phyloP scores from a whole-genome alignment of 225 moss, liverwort and hornwort species.

The Polytrichum commune region DNA sequence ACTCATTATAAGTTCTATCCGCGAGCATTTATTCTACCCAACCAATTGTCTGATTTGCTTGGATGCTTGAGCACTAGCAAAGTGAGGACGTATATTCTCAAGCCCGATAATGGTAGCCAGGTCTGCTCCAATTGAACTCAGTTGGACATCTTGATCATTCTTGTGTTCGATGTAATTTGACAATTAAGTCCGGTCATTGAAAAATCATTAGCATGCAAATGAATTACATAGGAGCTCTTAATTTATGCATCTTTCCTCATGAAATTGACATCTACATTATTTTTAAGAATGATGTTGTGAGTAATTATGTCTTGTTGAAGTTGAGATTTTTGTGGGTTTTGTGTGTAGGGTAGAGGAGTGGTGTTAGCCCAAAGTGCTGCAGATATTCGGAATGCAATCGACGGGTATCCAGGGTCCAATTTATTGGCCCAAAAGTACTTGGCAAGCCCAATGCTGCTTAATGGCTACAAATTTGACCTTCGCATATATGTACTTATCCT shows the following conservation, averaged over 20 bases:
- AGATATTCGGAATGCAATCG: constrained; percentile 67
- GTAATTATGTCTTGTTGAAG: too few relatives aligned
- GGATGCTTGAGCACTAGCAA: constrained; percentile 61
- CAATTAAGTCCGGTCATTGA: too few relatives aligned
- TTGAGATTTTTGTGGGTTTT: neutral
- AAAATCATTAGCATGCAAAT: too few relatives aligned
- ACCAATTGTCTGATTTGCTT: constrained; percentile 60
- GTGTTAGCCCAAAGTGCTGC: constrained; percentile 68
- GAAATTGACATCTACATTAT: too few relatives aligned
- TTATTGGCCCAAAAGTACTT: constrained; percentile 90
- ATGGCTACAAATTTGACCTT: constrained; percentile 98
- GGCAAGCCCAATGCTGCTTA: constrained; percentile 84
- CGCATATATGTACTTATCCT: constrained; percentile 97
- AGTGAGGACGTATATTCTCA: constrained; percentile 82
- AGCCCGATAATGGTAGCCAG: constrained; percentile 96
- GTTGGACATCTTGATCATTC: too few relatives aligned
- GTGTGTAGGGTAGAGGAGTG: constrained; percentile 74
- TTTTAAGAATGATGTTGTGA: too few relatives aligned
- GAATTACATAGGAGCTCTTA: too few relatives aligned
- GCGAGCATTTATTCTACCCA: constrained; percentile 70
- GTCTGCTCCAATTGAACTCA: constrained; percentile 19
- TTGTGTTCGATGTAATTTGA: too few relatives aligned
- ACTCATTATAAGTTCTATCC: constrained; percentile 89
- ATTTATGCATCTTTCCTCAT: too few relatives aligned
- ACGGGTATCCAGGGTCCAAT: constrained; percentile 67